Evolutionary conservation across 441 rosid species (phyloP).

Genomic region (Euphorbia corollata): DNA sequence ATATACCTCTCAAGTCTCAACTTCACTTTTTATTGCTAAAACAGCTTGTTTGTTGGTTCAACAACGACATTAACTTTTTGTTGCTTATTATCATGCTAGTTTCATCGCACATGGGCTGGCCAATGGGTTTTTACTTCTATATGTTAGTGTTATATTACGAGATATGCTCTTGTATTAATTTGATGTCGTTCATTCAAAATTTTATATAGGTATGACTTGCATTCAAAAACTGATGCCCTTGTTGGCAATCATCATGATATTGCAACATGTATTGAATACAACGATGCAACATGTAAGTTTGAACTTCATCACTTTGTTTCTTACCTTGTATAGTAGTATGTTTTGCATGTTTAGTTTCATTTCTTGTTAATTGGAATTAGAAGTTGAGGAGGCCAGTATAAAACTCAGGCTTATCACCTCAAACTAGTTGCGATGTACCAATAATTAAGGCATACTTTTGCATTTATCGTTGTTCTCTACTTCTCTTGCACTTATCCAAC

Average conservation of each 20-base stretch:
- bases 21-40: neutral
- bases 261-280: slow-evolving; percentile 54
- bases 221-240: slow-evolving; percentile 32
- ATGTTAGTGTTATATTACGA: neutral
- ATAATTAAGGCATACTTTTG: neutral
- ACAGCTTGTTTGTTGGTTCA: neutral
- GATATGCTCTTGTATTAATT: neutral
- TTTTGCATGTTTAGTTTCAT: slow-evolving; percentile 1
- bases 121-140: neutral
- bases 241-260: slow-evolving; percentile 62
- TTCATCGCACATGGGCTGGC: neutral
- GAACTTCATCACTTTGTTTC: slow-evolving; percentile 9
- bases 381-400: neutral
- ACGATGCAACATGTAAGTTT: slow-evolving; percentile 48
- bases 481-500: neutral
- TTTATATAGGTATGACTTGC: slow-evolving; percentile 54
- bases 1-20: neutral
- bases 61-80: neutral
- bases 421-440: neutral
- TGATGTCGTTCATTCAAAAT: neutral
- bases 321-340: neutral
- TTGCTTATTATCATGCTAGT: neutral
- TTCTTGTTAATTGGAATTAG: neutral
- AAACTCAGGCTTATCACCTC: neutral
- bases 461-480: neutral